Conservation (phyloP, 2,329 filamentous ascomycete genomes). For the Fusarium aywerte region DNA sequence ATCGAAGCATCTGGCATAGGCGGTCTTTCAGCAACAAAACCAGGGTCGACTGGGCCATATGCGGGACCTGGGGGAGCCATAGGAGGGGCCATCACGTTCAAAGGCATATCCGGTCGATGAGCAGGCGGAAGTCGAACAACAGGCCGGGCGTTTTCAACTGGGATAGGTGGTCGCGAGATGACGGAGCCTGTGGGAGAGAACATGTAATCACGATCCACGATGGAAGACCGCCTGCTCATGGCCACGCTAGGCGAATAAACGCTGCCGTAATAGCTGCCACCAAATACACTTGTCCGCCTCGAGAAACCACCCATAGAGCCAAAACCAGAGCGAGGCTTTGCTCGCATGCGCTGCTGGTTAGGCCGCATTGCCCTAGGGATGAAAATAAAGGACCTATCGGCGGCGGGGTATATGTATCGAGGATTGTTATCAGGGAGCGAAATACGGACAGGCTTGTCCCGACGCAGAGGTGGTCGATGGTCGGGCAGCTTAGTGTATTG, state of each 20-base stretch:
- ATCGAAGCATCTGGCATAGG: conserved; percentile 52
- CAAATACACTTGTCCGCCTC: conserved; percentile 85
- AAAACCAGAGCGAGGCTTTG: conserved; percentile 78
- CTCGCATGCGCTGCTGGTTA: conserved; percentile 81
- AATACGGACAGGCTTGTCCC: conserved; percentile 96
- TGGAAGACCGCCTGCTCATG: conserved; percentile 90
- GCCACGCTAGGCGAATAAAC: conserved; percentile 86
- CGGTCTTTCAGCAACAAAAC: conserved; percentile 29
- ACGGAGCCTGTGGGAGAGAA: conserved; percentile 84
- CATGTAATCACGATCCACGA: conserved; percentile 73
- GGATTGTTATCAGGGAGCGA: conserved; percentile 83
- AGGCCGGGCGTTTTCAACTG: conserved; percentile 72
- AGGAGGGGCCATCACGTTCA: conserved; percentile 32
- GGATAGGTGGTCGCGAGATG: conserved; percentile 73
- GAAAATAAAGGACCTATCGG: conserved; percentile 95
- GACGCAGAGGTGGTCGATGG: conserved; percentile 89
- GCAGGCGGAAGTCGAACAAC: conserved; percentile 85
- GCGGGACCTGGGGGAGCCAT: conserved; percentile 7
- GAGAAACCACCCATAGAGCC: conserved; percentile 74
- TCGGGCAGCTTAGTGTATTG: conserved; percentile 95
- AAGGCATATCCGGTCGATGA: conserved; percentile 48
- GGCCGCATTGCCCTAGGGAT: conserved; percentile 93
- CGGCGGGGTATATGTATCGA: conserved; percentile 89
- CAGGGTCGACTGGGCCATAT: conserved; percentile 31
- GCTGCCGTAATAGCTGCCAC: conserved; percentile 76